phyloP scores from a whole-genome alignment of 805 yeast genomes.

The Ogataea nakhonphanomensis region DNA sequence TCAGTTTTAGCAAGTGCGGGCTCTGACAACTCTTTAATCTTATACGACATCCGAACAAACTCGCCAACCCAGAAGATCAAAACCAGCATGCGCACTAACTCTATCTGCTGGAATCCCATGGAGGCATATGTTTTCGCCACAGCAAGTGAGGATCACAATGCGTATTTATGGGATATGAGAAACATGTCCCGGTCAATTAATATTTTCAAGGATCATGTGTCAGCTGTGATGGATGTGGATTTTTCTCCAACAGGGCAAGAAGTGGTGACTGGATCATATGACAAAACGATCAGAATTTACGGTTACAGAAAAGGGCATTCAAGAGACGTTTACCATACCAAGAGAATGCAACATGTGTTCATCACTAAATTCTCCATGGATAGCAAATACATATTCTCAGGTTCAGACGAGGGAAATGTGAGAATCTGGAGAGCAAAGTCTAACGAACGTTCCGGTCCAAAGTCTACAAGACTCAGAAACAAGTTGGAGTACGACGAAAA shows the following conservation, averaged over 20 bases:
- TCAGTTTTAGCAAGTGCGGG: conserved; percentile 86
- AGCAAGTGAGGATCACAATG: conserved; percentile 92
- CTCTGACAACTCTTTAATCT: conserved; percentile 83
- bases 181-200: conserved; percentile 77
- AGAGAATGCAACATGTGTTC: conserved; percentile 95
- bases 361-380: conserved; percentile 85
- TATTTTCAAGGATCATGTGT: conserved; percentile 91
- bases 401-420: conserved; percentile 95
- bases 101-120: conserved; percentile 95
- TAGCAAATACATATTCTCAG: conserved; percentile 78
- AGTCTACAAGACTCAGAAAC: conserved; percentile 73
- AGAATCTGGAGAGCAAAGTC: conserved; percentile 91
- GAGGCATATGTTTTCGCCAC: conserved; percentile 92
- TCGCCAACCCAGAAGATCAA: conserved; percentile 90
- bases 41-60: conserved; percentile 87
- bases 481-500: conserved; percentile 89
- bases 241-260: conserved; percentile 97
- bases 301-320: conserved; percentile 77
- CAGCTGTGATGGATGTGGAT: conserved; percentile 92
- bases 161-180: conserved; percentile 95
- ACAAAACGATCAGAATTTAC: conserved; percentile 83
- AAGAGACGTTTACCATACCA: conserved; percentile 92
- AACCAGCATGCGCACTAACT: conserved; percentile 76
- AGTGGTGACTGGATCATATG: conserved; percentile 92
- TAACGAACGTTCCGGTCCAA: conserved; percentile 76